Base-by-base conservation (phyloP, 192 early-diverging fungal genomes). In the Lobosporangium transversale region DNA sequence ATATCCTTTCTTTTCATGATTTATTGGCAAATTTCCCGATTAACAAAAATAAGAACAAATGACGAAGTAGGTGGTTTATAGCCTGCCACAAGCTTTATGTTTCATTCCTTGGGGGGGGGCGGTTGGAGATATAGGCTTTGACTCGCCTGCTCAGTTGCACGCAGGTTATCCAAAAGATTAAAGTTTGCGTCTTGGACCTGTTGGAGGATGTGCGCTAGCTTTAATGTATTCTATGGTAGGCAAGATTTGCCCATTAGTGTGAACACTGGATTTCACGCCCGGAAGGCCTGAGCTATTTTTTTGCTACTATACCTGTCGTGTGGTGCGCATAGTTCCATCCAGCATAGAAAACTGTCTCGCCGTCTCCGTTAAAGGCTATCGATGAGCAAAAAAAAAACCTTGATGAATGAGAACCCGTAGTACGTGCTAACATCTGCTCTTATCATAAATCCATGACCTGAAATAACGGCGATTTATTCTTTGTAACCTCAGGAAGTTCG, bases 131-230 rank as follows among this genome's bases (percentile, higher is more conserved):
- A 36, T 24, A 76, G 58, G 45, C 59, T 76, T 26, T 62, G 35
- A 23, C 59, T 42, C 1, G 73, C 63, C 31, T 67, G 58, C 23
- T 76, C 63, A 3, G 73, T 76, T n/a, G 53, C 63, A 1, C 73
- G 57, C 21, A 76, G 32, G 56, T 76, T 76, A 23, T 76, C 73
- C 7, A 76, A 45, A 15, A 76, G 31, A 45, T 21, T 40, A 52
- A 67, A 76, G 47, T 67, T 76, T 37, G 50, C 73, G 1, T 76
- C 73, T 33, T 76, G 73, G 5, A 76, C 65, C 43, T 76, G 73
- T 9, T 20, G 49, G 29, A 76, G 33, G 0, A 62, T 23, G n/a
- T 57, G 58, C 2, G 58, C 27, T 4, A 76, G 30, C 53, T 62
- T 76, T 20, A 54, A 8, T 2, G 65, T 36, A 23, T 62, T 76